phyloP scores from a whole-genome alignment of 2,329 filamentous ascomycete genomes.

The Fusarium heterosporum region DNA sequence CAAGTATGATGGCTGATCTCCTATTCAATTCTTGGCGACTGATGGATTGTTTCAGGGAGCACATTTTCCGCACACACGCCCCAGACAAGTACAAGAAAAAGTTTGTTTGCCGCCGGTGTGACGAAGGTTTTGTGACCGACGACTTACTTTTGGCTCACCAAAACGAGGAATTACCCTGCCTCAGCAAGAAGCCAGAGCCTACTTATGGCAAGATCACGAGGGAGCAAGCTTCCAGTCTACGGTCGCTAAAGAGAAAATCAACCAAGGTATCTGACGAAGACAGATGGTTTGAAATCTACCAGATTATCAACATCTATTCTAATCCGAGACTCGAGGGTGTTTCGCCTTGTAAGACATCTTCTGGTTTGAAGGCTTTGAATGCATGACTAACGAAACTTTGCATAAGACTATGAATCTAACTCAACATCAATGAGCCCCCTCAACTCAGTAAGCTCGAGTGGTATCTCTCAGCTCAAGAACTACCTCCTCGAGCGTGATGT shows the following conservation, averaged over 20 bases:
- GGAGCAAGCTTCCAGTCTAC: background rate
- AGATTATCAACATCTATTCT: background rate
- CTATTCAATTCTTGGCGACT: background rate
- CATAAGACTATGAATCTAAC: background rate
- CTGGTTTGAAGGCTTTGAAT: background rate
- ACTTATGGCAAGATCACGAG: accelerated
- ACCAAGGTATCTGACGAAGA: background rate
- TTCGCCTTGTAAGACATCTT: background rate
- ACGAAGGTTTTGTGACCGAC: background rate
- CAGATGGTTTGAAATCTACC: background rate
- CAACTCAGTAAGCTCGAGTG: background rate
- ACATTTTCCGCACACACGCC: background rate
- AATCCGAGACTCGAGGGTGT: background rate
- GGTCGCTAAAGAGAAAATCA: background rate
- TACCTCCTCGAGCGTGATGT: background rate
- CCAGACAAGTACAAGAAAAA: background rate
- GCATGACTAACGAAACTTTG: background rate
- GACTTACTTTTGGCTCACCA: background rate
- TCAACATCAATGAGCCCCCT: background rate
- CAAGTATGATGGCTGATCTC: background rate
- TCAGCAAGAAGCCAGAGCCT: accelerated
- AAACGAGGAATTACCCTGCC: background rate
- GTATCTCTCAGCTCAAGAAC: background rate
- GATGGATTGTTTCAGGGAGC: background rate
- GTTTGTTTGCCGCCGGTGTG: background rate